A percentile compares a stretch with the other conserved stretches of the same genome.
These are phyloP conservation scores for Choanephora cucurbitarum DNA, from an alignment of 371 early-diverging fungal species.

Conservation along the genomic window DNA sequence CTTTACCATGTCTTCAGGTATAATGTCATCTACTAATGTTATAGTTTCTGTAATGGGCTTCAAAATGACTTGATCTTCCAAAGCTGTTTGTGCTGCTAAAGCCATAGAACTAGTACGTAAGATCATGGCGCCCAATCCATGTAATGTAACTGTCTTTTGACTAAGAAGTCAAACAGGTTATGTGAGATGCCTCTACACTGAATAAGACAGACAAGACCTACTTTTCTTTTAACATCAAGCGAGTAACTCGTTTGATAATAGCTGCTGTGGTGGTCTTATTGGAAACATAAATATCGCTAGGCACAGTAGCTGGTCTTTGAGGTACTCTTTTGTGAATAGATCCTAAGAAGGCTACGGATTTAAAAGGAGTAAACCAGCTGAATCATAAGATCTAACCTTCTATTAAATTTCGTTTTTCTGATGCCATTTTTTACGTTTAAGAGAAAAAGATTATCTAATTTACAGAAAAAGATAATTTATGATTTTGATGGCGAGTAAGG, in stretches of 20 bases:
- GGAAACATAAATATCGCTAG: slow-evolving; percentile 63
- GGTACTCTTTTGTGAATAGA: slow-evolving; percentile 51
- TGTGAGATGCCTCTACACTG: background rate
- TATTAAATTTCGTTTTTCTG: too few species aligned
- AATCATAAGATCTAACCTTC: too few species aligned
- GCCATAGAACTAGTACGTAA: slow-evolving; percentile 59
- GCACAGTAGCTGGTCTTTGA: slow-evolving; percentile 50
- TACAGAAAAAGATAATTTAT: too few species aligned
- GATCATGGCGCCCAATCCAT: slow-evolving; percentile 75
- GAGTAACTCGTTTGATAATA: slow-evolving; percentile 43
- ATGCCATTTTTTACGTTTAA: too few species aligned
- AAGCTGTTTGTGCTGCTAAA: slow-evolving; percentile 40
- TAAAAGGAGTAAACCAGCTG: too few species aligned
- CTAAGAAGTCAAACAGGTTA: background rate
- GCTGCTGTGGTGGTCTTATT: slow-evolving; percentile 44
- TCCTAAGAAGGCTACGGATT: slow-evolving; percentile 12
- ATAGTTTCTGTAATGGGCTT: slow-evolving; percentile 55
- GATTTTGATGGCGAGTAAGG: too few species aligned
- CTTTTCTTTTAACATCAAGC: slow-evolving; percentile 50
- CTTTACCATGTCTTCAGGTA: slow-evolving; percentile 52
- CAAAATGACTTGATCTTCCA: slow-evolving; percentile 49
- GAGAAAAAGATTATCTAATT: too few species aligned
- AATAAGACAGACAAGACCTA: too few species aligned
- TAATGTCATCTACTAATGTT: slow-evolving; percentile 54
- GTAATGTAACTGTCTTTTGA: slow-evolving; percentile 56